Conservation (phyloP, 2,329 filamentous ascomycete species). For the Trichoderma sp. region DNA sequence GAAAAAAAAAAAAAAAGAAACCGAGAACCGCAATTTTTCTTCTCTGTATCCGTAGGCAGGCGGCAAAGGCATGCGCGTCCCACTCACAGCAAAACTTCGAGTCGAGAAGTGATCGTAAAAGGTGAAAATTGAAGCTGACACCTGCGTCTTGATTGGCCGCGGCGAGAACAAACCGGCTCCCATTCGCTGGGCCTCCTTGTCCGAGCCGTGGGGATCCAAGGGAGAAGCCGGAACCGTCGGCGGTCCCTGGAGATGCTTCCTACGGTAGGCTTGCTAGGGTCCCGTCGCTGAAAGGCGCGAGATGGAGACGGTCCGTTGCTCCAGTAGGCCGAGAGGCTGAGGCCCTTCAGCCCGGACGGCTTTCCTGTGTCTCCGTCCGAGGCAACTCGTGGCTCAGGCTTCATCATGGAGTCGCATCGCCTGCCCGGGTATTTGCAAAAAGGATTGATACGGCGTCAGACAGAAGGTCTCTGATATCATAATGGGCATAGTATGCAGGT, state of each 20-base stretch:
- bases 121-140: neutral
- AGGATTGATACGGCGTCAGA: neutral
- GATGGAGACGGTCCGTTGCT: neutral
- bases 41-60: constrained; percentile 9
- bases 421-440: neutral
- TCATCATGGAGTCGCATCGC: neutral
- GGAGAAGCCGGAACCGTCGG: constrained; percentile 39
- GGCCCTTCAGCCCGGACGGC: neutral
- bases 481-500: neutral
- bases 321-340: constrained; percentile 18
- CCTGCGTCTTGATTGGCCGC: constrained; percentile 28
- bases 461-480: constrained; percentile 2
- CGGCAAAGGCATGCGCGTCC: constrained; percentile 30
- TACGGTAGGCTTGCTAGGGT: neutral
- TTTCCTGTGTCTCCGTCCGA: constrained; percentile 2
- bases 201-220: constrained; percentile 31
- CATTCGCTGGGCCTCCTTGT: constrained; percentile 34
- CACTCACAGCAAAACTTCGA: neutral
- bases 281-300: neutral
- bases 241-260: constrained; percentile 9
- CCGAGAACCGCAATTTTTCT: constrained; percentile 9
- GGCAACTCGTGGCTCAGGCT: neutral
- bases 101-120: no score
- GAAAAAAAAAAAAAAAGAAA: no score
- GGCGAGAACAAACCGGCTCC: constrained; percentile 42